phyloP scores from a whole-genome alignment of 768 basidiomycete genomes.

The Hygrocybe coccinea region DNA sequence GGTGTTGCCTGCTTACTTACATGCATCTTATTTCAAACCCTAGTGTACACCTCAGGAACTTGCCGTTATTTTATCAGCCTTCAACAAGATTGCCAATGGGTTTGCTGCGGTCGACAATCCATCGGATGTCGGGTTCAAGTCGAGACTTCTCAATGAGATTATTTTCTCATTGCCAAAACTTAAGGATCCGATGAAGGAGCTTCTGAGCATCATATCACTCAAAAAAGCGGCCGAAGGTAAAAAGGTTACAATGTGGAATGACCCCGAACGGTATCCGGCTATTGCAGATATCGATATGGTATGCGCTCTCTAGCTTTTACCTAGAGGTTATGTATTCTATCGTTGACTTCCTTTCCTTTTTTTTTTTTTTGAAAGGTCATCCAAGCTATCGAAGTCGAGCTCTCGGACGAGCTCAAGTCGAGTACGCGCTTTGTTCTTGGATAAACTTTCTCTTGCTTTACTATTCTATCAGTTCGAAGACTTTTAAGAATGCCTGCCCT shows the following conservation, averaged over 20 bases:
- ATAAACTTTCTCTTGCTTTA: background rate
- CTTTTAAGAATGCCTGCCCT: conserved; percentile 67
- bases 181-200: conserved; percentile 45
- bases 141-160: conserved; percentile 64
- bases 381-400: conserved; percentile 60
- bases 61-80: conserved; percentile 65
- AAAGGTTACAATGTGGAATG: conserved; percentile 67
- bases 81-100: conserved; percentile 61
- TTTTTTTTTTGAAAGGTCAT: conserved; percentile 47
- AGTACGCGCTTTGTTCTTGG: background rate
- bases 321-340: background rate
- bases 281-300: conserved; percentile 62
- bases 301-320: conserved; percentile 17
- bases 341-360: no score
- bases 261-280: conserved; percentile 41
- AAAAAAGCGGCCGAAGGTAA: conserved; percentile 60
- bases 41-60: conserved; percentile 85
- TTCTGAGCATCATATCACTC: conserved; percentile 55
- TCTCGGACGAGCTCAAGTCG: conserved; percentile 26
- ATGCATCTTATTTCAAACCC: conserved; percentile 1
- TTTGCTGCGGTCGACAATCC: conserved; percentile 48
- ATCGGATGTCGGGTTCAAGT: conserved; percentile 53
- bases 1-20: background rate
- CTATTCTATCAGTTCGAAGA: conserved; percentile 55
- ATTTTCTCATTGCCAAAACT: conserved; percentile 65